phyloP scores from a whole-genome alignment of 345 rosid species.

The Boechera retrofracta region DNA sequence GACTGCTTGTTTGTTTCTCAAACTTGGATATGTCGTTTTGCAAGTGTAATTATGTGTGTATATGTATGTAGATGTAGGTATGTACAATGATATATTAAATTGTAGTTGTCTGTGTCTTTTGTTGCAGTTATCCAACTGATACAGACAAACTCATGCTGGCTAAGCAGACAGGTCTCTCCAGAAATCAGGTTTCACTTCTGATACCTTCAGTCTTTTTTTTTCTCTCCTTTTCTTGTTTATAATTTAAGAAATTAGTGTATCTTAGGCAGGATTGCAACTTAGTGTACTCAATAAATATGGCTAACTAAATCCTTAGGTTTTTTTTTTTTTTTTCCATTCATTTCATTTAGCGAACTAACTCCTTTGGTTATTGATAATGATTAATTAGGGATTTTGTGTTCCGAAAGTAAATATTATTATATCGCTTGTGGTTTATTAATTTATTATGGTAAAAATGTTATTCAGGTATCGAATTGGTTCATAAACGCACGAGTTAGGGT shows the following conservation, averaged over 20 bases:
- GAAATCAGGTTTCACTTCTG: slow-evolving; percentile 69
- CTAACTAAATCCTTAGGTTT: not conserved
- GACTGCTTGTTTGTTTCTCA: slow-evolving; percentile 35
- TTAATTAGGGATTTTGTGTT: not conserved
- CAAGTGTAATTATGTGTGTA: slow-evolving; percentile 26
- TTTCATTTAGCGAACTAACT: not conserved
- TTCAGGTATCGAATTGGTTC: slow-evolving; percentile 91
- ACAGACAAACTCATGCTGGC: slow-evolving; percentile 91
- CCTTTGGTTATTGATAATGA: not conserved
- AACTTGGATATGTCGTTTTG: slow-evolving; percentile 30
- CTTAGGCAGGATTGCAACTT: not conserved
- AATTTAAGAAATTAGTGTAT: not conserved
- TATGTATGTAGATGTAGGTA: not conserved
- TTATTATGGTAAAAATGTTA: not conserved
- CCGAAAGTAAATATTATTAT: not conserved
- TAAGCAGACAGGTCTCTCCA: slow-evolving; percentile 87
- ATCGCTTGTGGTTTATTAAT: slow-evolving; percentile 4
- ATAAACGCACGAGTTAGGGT: slow-evolving; percentile 94
- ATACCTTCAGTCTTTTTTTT: slow-evolving; percentile 4
- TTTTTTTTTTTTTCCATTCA: not conserved
- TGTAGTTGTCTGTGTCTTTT: slow-evolving; percentile 34
- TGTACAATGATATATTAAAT: slow-evolving; percentile 14
- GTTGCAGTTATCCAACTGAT: slow-evolving; percentile 85
- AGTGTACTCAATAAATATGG: not conserved
- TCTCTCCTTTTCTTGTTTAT: not conserved